Percentiles rank a stretch among this genome's conserved stretches.
phyloP scores from a whole-genome alignment of 345 rosid species.

The Kernera saxatilis region DNA sequence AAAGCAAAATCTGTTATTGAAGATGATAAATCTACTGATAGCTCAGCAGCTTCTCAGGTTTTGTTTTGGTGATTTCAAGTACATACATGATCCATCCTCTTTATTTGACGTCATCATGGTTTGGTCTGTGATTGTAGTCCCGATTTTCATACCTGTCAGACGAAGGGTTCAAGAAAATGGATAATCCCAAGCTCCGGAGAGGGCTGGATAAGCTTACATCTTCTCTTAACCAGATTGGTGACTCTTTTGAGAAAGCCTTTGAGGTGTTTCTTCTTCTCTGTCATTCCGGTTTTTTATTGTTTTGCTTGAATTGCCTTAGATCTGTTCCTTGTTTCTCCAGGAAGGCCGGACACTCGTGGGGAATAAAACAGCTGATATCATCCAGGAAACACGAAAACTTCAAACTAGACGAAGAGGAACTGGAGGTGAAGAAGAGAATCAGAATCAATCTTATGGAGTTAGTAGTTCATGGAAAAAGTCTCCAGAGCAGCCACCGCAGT shows the following conservation, averaged over 20 bases:
- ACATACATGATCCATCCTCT: neutral
- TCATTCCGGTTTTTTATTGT: neutral
- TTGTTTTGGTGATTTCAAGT: neutral
- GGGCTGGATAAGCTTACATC: conserved; percentile 58
- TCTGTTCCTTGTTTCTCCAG: conserved; percentile 34
- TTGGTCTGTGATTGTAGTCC: conserved; percentile 19
- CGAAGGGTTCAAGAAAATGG: conserved; percentile 49
- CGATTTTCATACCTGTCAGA: conserved; percentile 33
- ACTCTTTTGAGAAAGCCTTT: conserved; percentile 74
- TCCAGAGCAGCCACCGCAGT: conserved; percentile 26
- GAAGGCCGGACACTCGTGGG: conserved; percentile 80
- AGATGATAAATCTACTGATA: conserved; percentile 49
- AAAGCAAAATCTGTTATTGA: conserved; percentile 73
- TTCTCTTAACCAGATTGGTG: conserved; percentile 80
- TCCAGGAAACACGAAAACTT: conserved; percentile 65
- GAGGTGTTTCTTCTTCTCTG: conserved; percentile 42
- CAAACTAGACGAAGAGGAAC: conserved; percentile 63
- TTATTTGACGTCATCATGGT: neutral
- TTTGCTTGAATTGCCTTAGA: neutral
- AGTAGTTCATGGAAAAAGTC: conserved; percentile 44
- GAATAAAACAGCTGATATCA: conserved; percentile 69
- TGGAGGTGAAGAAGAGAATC: conserved; percentile 27
- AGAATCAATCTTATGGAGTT: conserved; percentile 21
- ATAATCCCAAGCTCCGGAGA: conserved; percentile 56
- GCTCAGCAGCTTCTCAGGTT: conserved; percentile 44